Conservation (phyloP, 129 eudicot species). For the Flaveria trinervia region DNA sequence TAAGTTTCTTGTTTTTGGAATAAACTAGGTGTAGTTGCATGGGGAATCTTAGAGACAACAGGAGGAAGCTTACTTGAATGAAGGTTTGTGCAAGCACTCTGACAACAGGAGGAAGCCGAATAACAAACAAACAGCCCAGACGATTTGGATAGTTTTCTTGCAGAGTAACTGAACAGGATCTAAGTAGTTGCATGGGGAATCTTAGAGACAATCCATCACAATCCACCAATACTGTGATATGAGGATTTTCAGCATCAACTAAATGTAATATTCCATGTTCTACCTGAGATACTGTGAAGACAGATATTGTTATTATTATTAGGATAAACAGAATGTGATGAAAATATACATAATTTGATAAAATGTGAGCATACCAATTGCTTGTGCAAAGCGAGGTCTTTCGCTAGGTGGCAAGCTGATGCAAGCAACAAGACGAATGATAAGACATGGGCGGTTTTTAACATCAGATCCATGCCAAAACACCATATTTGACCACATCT, state of each 20-base stretch:
- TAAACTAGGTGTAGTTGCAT: background rate
- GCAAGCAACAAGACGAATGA: slow-evolving; percentile 91
- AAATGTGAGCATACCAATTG: slow-evolving; percentile 57
- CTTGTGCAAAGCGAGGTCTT: slow-evolving; percentile 91
- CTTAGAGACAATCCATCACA: slow-evolving; percentile 86
- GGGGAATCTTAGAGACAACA: too few species aligned
- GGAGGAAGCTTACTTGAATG: slow-evolving; percentile 57
- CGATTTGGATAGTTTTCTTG: slow-evolving; percentile 90
- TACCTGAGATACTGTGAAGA: slow-evolving; percentile 81
- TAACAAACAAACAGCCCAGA: slow-evolving; percentile 68
- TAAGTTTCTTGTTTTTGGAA: background rate
- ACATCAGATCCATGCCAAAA: slow-evolving; percentile 95
- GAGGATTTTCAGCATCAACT: slow-evolving; percentile 56
- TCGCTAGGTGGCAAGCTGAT: slow-evolving; percentile 63
- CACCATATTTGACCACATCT: slow-evolving; percentile 74
- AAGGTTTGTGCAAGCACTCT: slow-evolving; percentile 89
- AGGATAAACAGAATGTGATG: background rate
- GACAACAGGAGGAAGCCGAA: slow-evolving; percentile 86
- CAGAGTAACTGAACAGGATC: slow-evolving; percentile 71
- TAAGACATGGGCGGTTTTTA: slow-evolving; percentile 71
- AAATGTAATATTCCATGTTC: slow-evolving; percentile 85
- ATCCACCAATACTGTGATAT: slow-evolving; percentile 80
- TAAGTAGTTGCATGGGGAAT: slow-evolving; percentile 82
- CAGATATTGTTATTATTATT: slow-evolving; percentile 18
- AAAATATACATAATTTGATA: background rate